Conservation (phyloP, 768 basidiomycete species). For the Gymnopilus junonius region DNA sequence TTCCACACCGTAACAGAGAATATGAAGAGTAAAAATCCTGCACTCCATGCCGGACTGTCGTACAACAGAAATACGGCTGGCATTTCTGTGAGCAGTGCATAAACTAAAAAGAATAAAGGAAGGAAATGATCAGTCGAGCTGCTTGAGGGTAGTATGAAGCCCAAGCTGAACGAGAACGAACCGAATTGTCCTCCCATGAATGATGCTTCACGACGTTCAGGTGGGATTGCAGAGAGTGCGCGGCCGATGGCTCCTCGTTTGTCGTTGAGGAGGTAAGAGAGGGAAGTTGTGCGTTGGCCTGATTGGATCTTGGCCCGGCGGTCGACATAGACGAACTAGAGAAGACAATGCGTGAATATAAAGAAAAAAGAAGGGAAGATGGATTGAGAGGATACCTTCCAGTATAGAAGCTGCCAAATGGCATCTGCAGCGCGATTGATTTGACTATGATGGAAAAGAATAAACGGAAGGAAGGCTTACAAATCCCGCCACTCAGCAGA, state of each 20-base stretch:
- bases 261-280: constrained; percentile 87
- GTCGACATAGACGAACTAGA: constrained; percentile 83
- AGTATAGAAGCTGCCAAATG: constrained; percentile 92
- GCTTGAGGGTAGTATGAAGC: background rate
- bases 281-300: constrained; percentile 88
- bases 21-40: constrained; percentile 75
- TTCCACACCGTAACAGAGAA: constrained; percentile 95
- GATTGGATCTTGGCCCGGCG: constrained; percentile 90
- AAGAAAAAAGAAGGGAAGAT: background rate
- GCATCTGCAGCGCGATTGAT: constrained; percentile 60
- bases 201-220: constrained; percentile 62
- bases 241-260: constrained; percentile 85
- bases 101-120: constrained; percentile 50
- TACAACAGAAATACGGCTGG: constrained; percentile 87
- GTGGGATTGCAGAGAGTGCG: constrained; percentile 60
- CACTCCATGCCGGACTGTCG: constrained; percentile 78
- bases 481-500: constrained; percentile 80
- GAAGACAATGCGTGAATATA: background rate
- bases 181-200: constrained; percentile 82
- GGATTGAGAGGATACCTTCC: constrained; percentile 70
- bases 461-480: constrained; percentile 49
- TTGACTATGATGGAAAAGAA: background rate
- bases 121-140: no score
- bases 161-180: constrained; percentile 6
- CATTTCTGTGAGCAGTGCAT: constrained; percentile 83